A percentile compares a stretch with the other conserved stretches of the same genome.
Conservation (phyloP, 2,329 filamentous ascomycete species). For the Fusarium sublunatum region DNA sequence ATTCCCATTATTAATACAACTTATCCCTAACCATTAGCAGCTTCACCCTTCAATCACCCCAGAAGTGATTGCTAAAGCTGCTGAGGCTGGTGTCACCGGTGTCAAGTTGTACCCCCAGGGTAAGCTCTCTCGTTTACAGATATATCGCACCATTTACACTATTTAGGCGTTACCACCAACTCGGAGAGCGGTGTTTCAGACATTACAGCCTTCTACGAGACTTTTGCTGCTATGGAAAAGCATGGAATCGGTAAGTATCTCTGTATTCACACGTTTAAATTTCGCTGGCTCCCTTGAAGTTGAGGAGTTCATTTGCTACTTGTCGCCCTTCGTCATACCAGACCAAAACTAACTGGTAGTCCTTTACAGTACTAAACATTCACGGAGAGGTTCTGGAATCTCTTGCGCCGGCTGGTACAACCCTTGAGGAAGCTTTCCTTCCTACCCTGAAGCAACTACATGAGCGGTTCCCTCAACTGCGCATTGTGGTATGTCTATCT, state of each 20-base stretch:
- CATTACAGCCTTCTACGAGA: conserved; percentile 77
- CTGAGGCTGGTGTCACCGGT: conserved; percentile 75
- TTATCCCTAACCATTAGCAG: conserved; percentile 39
- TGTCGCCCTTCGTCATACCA: too few relatives aligned
- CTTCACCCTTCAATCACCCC: conserved; percentile 73
- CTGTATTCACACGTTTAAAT: too few relatives aligned
- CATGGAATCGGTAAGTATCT: conserved; percentile 66
- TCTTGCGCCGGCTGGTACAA: conserved; percentile 59
- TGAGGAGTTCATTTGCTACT: too few relatives aligned
- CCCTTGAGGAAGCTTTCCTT: conserved; percentile 72
- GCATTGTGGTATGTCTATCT: conserved; percentile 61
- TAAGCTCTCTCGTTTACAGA: conserved; percentile 7
- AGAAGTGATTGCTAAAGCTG: conserved; percentile 77
- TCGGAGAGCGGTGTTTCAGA: conserved; percentile 76
- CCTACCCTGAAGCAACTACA: conserved; percentile 82
- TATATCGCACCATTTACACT: conserved; percentile 23
- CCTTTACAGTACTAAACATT: conserved; percentile 79
- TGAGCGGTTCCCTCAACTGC: conserved; percentile 76
- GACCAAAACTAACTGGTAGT: conserved; percentile 5
- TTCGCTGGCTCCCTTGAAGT: too few relatives aligned
- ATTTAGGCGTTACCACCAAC: conserved; percentile 70
- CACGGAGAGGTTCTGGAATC: conserved; percentile 81
- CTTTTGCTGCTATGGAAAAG: conserved; percentile 90
- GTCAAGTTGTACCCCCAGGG: conserved; percentile 76
- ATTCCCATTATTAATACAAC: not conserved